A percentile compares a stretch with the other conserved stretches of the same genome.
Conservation (phyloP, 345 rosid species). For the Linum lewisii region DNA sequence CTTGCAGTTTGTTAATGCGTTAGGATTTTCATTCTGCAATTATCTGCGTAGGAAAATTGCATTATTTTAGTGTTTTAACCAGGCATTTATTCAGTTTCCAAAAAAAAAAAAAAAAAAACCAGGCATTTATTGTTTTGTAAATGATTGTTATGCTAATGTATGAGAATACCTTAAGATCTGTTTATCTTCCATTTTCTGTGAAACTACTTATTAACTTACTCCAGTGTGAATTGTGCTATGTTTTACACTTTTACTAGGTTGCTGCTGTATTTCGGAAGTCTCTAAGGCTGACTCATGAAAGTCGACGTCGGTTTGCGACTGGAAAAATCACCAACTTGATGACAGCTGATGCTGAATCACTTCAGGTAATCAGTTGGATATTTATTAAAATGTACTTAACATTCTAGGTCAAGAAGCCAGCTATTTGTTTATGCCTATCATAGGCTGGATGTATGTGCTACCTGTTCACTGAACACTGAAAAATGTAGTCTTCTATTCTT, state of each 20-base stretch:
- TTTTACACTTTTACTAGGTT: conserved; percentile 38
- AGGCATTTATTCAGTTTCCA: too few species aligned
- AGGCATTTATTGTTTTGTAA: too few species aligned
- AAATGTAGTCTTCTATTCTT: background rate
- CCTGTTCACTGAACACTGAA: background rate
- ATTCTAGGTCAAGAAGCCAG: background rate
- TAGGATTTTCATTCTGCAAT: too few species aligned
- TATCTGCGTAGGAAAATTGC: too few species aligned
- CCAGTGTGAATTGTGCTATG: background rate
- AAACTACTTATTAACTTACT: background rate
- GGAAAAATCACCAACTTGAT: conserved; percentile 98
- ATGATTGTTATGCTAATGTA: background rate
- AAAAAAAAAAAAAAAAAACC: too few species aligned
- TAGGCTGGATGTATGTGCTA: background rate
- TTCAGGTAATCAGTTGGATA: conserved; percentile 47
- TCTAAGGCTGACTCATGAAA: conserved; percentile 82
- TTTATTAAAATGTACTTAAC: background rate
- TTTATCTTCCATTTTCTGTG: background rate
- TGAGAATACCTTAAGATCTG: background rate
- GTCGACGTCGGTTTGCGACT: conserved; percentile 70
- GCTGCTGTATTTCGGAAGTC: conserved; percentile 97
- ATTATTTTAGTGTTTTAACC: too few species aligned
- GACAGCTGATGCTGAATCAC: conserved; percentile 96
- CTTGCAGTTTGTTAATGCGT: too few species aligned
- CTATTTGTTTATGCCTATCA: background rate